These are phyloP conservation scores for Elsinoe necatrix DNA, from an alignment of 2,329 filamentous ascomycete genomes.

Conservation along the genomic window DNA sequence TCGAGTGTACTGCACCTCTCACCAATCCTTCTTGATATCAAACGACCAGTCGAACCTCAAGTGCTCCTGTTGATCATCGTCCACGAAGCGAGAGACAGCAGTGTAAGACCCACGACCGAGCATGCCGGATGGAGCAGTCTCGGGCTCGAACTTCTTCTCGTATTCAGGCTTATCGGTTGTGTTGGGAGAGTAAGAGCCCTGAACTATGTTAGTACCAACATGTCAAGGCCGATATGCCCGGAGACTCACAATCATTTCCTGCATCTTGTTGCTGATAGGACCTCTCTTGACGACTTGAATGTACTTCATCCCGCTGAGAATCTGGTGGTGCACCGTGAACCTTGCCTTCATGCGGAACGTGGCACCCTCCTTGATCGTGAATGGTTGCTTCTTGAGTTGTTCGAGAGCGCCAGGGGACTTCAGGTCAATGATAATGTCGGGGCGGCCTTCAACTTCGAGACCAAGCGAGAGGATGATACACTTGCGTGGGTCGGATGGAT, in stretches of 20 bases:
- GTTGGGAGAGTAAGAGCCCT: conserved; percentile 91
- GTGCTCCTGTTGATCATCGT: conserved; percentile 88
- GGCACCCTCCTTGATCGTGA: conserved; percentile 93
- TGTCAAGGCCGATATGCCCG: no score
- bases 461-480: conserved; percentile 90
- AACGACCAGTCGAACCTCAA: conserved; percentile 94
- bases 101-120: conserved; percentile 84
- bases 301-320: conserved; percentile 91
- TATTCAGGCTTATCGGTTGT: conserved; percentile 80
- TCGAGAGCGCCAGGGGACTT: conserved; percentile 63
- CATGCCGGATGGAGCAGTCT: conserved; percentile 89
- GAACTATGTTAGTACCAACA: conserved; percentile 3
- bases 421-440: conserved; percentile 83
- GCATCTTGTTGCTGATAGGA: conserved; percentile 81
- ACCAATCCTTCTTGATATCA: conserved; percentile 96
- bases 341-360: conserved; percentile 89
- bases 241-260: conserved; percentile 89
- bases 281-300: conserved; percentile 88
- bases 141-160: conserved; percentile 84
- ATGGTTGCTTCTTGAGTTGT: conserved; percentile 80
- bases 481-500: conserved; percentile 68
- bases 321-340: conserved; percentile 95
- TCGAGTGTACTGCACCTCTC: neutral
- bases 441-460: conserved; percentile 73
- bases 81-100: conserved; percentile 80